Conservation (phyloP, 371 early-diverging fungal species). For the Apophysomyces trapeziformis region DNA sequence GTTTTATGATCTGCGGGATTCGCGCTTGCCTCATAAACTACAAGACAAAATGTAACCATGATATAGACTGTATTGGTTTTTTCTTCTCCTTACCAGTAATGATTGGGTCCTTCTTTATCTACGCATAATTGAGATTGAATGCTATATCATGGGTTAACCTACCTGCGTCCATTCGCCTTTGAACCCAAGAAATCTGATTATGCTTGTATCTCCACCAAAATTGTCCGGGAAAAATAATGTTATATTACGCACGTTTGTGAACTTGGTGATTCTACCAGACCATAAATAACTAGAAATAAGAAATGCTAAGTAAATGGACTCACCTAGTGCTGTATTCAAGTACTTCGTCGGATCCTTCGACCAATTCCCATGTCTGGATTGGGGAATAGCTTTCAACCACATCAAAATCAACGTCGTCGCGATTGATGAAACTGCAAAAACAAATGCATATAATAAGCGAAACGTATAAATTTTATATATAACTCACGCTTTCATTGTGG, state of each 20-base stretch:
- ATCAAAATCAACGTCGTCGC: constrained; percentile 92
- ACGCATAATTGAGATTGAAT: constrained; percentile 8
- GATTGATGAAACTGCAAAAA: constrained; percentile 78
- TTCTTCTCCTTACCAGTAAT: constrained; percentile 27
- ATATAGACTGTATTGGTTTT: background rate
- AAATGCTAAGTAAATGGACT: background rate
- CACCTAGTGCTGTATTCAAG: constrained; percentile 72
- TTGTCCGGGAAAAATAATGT: constrained; percentile 84
- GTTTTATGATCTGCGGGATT: constrained; percentile 86
- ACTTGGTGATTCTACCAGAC: constrained; percentile 73
- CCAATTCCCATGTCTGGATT: constrained; percentile 85
- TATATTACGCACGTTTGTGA: constrained; percentile 78
- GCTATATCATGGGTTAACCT: constrained; percentile 7
- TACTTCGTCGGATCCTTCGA: constrained; percentile 57
- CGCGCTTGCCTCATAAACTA: constrained; percentile 79
- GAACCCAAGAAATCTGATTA: constrained; percentile 81
- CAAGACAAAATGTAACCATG: background rate
- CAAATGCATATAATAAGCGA: background rate
- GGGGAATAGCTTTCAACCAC: constrained; percentile 68
- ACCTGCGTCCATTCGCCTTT: constrained; percentile 92
- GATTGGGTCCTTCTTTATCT: constrained; percentile 82
- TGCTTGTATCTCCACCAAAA: constrained; percentile 77
- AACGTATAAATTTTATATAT: background rate
- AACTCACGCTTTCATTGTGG: constrained; percentile 75
- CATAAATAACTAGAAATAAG: background rate